Conservation (phyloP, 257 asterid genomes). For the Jaltomata sinuosa region DNA sequence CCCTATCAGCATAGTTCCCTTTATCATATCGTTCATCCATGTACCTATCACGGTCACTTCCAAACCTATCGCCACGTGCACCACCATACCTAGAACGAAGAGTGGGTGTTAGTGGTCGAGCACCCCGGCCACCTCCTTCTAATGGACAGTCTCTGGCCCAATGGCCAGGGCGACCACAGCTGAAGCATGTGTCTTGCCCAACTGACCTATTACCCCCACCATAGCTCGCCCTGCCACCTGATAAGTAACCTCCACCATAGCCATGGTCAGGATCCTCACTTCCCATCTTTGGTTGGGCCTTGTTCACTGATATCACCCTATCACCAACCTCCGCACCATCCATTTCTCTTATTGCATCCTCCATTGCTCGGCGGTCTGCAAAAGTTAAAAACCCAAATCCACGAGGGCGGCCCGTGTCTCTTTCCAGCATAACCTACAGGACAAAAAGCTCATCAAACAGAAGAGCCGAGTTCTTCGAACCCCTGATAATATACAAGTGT, state of each 20-base stretch:
- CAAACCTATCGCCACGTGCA: conserved; percentile 70
- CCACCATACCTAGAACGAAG: conserved; percentile 71
- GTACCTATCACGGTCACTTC: conserved; percentile 43
- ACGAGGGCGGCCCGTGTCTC: conserved; percentile 98
- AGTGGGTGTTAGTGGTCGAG: conserved; percentile 64
- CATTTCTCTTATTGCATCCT: conserved; percentile 91
- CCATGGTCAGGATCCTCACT: conserved; percentile 58
- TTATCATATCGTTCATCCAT: conserved; percentile 69
- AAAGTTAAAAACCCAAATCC: conserved; percentile 97
- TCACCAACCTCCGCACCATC: conserved; percentile 87
- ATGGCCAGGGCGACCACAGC: conserved; percentile 95
- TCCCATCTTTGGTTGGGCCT: conserved; percentile 85
- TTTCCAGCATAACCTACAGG: conserved; percentile 78
- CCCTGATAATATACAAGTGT: background rate
- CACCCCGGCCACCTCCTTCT: conserved; percentile 69
- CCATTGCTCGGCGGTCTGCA: conserved; percentile 91
- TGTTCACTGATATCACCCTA: conserved; percentile 82
- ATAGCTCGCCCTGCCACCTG: conserved; percentile 64
- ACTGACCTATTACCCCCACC: conserved; percentile 62
- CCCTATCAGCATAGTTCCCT: conserved; percentile 53
- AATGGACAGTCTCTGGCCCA: conserved; percentile 99
- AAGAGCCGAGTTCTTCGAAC: background rate
- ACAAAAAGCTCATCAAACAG: background rate
- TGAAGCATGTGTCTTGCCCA: conserved; percentile 93
- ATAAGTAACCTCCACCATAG: conserved; percentile 56